Conservation (phyloP, 805 yeast species). For the Pichia deserticola region DNA sequence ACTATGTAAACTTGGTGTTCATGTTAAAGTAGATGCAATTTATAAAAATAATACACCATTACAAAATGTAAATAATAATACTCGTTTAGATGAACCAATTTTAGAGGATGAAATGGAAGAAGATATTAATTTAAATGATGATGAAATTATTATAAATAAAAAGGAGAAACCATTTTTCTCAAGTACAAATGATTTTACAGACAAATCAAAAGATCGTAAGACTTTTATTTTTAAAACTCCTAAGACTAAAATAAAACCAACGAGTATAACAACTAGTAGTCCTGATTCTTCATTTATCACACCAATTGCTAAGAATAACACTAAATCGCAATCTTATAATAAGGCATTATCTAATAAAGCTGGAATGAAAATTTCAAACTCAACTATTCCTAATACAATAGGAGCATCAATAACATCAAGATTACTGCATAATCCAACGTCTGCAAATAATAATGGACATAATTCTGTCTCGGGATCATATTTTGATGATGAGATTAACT, state of each 20-base stretch:
- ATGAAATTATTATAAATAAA: background rate
- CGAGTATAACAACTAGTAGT: constrained; percentile 15
- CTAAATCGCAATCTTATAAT: constrained; percentile 25
- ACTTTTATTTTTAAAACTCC: constrained; percentile 15
- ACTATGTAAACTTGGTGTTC: constrained; percentile 64
- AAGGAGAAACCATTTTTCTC: background rate
- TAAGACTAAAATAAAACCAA: constrained; percentile 6
- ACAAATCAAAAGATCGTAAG: background rate
- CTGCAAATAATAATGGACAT: background rate
- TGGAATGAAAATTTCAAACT: constrained; percentile 7
- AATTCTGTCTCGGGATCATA: background rate
- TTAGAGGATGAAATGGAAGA: constrained; percentile 1
- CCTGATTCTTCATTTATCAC: constrained; percentile 15
- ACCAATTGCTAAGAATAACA: constrained; percentile 17
- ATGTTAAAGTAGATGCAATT: constrained; percentile 51
- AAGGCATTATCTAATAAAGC: constrained; percentile 32
- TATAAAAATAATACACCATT: constrained; percentile 27
- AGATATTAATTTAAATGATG: constrained; percentile 12
- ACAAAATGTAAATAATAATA: background rate
- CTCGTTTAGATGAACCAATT: constrained; percentile 5
- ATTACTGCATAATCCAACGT: constrained; percentile 9
- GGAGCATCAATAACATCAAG: constrained; percentile 25
- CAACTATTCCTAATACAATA: constrained; percentile 20
- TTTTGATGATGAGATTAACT: background rate
- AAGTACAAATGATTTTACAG: background rate